A percentile compares a stretch with the other conserved stretches of the same genome.
These are phyloP conservation scores for Colletotrichum destructivum DNA, from an alignment of 2,329 filamentous ascomycete genomes.

Conservation along the genomic window DNA sequence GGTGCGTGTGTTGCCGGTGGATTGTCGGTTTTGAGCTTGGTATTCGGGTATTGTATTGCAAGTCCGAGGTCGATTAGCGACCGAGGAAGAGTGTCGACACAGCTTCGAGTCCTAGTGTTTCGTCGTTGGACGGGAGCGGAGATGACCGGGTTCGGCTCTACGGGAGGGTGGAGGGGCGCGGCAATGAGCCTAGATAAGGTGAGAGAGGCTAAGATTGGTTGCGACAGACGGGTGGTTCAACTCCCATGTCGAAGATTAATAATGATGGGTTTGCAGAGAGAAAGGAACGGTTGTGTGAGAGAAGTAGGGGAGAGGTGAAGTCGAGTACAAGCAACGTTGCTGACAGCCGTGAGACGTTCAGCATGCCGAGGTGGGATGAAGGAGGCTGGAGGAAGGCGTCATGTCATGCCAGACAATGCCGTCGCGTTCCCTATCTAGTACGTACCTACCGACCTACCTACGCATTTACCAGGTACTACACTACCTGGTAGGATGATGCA, in stretches of 20 bases:
- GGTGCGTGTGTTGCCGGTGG: background rate
- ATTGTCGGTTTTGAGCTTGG: background rate
- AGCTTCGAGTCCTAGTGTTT: constrained; percentile 4
- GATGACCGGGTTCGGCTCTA: constrained; percentile 1
- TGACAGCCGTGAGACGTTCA: background rate
- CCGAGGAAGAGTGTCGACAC: background rate
- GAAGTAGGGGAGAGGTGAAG: background rate
- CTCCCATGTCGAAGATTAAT: background rate
- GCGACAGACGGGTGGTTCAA: constrained; percentile 3
- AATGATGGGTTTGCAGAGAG: background rate
- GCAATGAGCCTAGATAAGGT: constrained; percentile 1
- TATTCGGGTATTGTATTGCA: constrained; percentile 17
- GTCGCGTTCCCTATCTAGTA: background rate
- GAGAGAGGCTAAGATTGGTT: background rate
- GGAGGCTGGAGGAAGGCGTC: constrained; percentile 34
- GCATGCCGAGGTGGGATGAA: constrained; percentile 8
- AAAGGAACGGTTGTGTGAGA: background rate
- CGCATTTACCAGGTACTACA: no score
- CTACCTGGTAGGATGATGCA: constrained; percentile 11
- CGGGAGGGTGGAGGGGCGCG: background rate
- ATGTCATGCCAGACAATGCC: constrained; percentile 20
- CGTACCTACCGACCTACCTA: no score
- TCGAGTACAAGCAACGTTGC: background rate
- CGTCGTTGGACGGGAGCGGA: background rate
- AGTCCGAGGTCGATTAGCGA: background rate